phyloP scores from a whole-genome alignment of 2,329 filamentous ascomycete species.

The Botrytis fabae region DNA sequence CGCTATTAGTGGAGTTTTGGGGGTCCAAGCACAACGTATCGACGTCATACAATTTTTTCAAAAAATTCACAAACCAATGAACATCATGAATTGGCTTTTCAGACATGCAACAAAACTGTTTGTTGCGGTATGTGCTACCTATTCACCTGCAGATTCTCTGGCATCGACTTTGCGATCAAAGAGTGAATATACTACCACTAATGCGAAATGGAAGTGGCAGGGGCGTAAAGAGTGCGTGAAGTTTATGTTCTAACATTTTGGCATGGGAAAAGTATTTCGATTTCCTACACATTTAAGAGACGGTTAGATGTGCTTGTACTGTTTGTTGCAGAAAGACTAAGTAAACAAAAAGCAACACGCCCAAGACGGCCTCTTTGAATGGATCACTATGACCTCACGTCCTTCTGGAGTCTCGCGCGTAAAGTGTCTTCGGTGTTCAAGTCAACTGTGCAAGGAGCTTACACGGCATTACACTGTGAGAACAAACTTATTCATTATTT shows the following conservation, averaged over 20 bases:
- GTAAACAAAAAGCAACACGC: not conserved
- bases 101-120: not conserved
- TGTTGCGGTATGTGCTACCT: not conserved
- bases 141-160: not conserved
- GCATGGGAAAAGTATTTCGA: not conserved
- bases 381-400: not conserved
- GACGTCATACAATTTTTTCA: not conserved
- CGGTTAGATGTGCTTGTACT: not conserved
- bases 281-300: not conserved
- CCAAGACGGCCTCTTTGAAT: fast-evolving
- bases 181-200: not conserved
- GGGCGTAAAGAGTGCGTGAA: not conserved
- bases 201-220: not conserved
- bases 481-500: not conserved
- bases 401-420: not conserved
- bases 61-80: not conserved
- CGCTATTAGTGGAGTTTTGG: not conserved
- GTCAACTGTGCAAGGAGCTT: not conserved
- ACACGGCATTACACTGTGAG: not conserved
- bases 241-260: not conserved
- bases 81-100: not conserved
- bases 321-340: not conserved
- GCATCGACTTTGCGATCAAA: not conserved
- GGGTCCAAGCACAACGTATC: not conserved
- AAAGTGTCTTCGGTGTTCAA: not conserved